Conservation (phyloP, 495 filamentous ascomycete genomes). For the Thermochaetoides thermophila region DNA sequence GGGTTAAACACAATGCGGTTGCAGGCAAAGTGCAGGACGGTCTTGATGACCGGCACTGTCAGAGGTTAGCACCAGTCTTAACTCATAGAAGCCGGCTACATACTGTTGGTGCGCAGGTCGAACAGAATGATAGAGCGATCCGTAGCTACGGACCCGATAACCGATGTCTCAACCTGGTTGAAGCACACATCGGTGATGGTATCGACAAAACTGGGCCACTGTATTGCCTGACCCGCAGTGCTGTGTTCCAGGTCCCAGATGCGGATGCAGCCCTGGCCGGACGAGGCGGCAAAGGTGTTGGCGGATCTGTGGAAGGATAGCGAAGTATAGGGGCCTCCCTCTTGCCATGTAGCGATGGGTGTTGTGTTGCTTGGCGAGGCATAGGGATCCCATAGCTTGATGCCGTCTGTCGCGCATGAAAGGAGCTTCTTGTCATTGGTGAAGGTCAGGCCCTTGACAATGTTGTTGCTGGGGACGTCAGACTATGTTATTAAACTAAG, state of each 20-base stretch:
- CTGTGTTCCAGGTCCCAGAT: slow-evolving; percentile 59
- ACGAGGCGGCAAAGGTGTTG: slow-evolving; percentile 60
- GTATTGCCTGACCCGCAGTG: slow-evolving; percentile 60
- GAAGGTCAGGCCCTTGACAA: slow-evolving; percentile 86
- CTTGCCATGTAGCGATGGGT: slow-evolving; percentile 70
- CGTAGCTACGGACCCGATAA: slow-evolving; percentile 67
- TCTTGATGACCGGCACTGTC: slow-evolving; percentile 62
- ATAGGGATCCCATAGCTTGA: slow-evolving; percentile 89
- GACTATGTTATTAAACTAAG: too few relatives aligned
- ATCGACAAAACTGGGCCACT: slow-evolving; percentile 77
- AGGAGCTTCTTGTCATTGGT: slow-evolving; percentile 70
- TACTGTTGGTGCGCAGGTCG: slow-evolving; percentile 60
- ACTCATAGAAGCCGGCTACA: not conserved
- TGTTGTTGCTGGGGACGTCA: slow-evolving; percentile 32
- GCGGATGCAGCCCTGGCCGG: slow-evolving; percentile 71
- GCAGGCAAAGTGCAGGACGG: slow-evolving; percentile 61
- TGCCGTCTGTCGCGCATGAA: slow-evolving; percentile 75
- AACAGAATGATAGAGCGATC: slow-evolving; percentile 73
- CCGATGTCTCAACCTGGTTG: slow-evolving; percentile 86
- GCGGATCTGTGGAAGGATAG: slow-evolving; percentile 64
- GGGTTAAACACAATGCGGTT: slow-evolving; percentile 91
- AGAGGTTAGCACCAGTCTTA: not conserved
- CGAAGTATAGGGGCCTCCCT: slow-evolving; percentile 65
- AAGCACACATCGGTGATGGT: slow-evolving; percentile 85
- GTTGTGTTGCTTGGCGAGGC: slow-evolving; percentile 44